Evolutionary conservation across 2,329 filamentous ascomycete genomes (phyloP).

Genomic region (Ascochyta lentis): DNA sequence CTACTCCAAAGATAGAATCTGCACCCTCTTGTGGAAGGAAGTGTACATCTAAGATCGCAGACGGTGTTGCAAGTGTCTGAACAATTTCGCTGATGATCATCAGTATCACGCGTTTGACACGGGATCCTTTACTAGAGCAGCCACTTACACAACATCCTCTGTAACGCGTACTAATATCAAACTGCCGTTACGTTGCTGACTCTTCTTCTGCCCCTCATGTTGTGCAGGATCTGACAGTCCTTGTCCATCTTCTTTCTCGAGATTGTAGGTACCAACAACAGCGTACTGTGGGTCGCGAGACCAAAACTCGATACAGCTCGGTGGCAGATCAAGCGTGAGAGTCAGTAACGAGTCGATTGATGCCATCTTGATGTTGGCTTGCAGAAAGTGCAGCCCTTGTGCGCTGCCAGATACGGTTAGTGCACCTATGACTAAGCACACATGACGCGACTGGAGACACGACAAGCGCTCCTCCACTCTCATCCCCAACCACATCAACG

Average conservation of each 20-base stretch:
- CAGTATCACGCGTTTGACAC: neutral
- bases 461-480: neutral
- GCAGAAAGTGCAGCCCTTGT: slow-evolving; percentile 9
- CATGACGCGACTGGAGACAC: neutral
- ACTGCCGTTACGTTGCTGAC: slow-evolving; percentile 75
- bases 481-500: neutral
- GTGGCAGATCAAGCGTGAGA: slow-evolving; percentile 68
- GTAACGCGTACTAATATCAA: slow-evolving; percentile 69
- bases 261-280: slow-evolving; percentile 83
- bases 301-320: slow-evolving; percentile 80
- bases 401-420: slow-evolving; percentile 26
- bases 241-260: slow-evolving; percentile 60
- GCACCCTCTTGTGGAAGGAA: slow-evolving; percentile 63
- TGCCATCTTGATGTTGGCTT: slow-evolving; percentile 34
- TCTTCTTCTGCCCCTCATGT: slow-evolving; percentile 37
- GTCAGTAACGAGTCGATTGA: slow-evolving; percentile 56
- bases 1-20: slow-evolving; percentile 69
- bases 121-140: neutral
- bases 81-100: slow-evolving; percentile 46
- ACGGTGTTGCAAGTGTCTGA: slow-evolving; percentile 68
- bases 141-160: slow-evolving; percentile 63
- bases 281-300: slow-evolving; percentile 68
- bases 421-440: slow-evolving; percentile 25
- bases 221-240: slow-evolving; percentile 27
- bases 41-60: slow-evolving; percentile 83